Base-by-base conservation (phyloP, 345 rosid genomes). In the Aegle marmelos region DNA sequence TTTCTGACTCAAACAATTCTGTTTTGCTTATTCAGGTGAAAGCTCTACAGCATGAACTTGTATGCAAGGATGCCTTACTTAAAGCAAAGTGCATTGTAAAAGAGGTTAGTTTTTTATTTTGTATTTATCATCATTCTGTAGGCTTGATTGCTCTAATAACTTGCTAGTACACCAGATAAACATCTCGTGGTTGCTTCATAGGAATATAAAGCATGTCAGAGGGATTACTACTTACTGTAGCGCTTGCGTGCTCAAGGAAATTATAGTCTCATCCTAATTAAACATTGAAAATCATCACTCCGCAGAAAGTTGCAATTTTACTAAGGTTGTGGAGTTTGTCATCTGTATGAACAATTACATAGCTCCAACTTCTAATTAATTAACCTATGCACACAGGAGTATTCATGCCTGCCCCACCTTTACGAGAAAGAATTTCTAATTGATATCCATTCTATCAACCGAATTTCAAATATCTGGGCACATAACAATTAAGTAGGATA, bases 1-100 rank as follows among this genome's bases (percentile, higher is more conserved):
- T 50, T 28, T 48, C 45, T 48, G 69, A 78, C 31, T 74, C 45
- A 0, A 7, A 19, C 36, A 73, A 54, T 60, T 68, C 60, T 56
- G 30, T 73, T 36, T 64, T 54, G 59, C 67, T 27, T 25, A 74
- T 82, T 77, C 83, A 87, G 92, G 27, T 85, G 71, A 90, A 87
- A 72, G 78, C 85, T 60, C 77, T 89, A 33, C 91, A 86, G 76
- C 94, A 91, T 78, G 90, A 91, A 80, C 78, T 91, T 66, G 75
- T 73, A 30, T 85, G 92, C 87, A 88, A 88, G 79, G 87, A 84
- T 31, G 88, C 92, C 36, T 76, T 88, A 73, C 83, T 83, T 45
- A 89, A 88, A 83, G 88, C 82, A 24, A 88, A 78, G 62, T 79
- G 36, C 9, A 36, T 59, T 33, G 80, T 75, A 67, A 39, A 54